Evolutionary conservation across 768 basidiomycete species (phyloP), one percentile per base, ranked within the genome.

Genomic region (Psilocybe tampanensis): DNA sequence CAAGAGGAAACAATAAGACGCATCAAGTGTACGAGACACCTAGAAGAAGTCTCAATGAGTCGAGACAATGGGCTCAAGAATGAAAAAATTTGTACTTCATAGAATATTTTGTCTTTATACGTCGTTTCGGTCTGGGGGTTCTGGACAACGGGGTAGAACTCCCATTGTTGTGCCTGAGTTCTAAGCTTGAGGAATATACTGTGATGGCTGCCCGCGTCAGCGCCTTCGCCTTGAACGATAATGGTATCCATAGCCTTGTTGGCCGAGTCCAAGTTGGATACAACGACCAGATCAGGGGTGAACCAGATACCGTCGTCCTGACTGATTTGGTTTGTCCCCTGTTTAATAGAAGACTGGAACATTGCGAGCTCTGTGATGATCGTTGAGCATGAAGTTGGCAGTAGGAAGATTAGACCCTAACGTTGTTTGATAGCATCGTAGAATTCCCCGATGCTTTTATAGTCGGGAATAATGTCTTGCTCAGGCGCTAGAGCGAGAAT

Each of bases 121-220:
- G 50, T 65, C 64, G 19, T 64, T 55, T 39, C 22, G 51, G 53
- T 1, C 60, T 60, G 39, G 0, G 66, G 65, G 24, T 66, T 62
- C 11, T 59, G 50, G 36, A 60, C 52, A 43, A 66, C 63, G 6
- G 53, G 54, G 41, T 59, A 57, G 2, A 55, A 51, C n/a, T 58
- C 44, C 62, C 66, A 63, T 18, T 55, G 33, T 17, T 52, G 43
- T 17, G 51, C 55, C 34, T 58, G 52, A 26, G 52, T 33, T n/a
- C 54, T 41, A 18, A 67, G 56, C 21, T 66, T 62, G 45, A 48
- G 42, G 47, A 68, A 68, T 13, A 68, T 61, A 22, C 58, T 55
- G 44, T 63, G 66, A 43, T 68, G 64, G 21, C 56, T 44, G 24
- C 60, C 23, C 11, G 13, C 47, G 3, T 47, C 18, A 26, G 54